These are phyloP conservation scores for Lichtheimia hyalospora DNA, from an alignment of 371 early-diverging fungal genomes.

Conservation along the genomic window DNA sequence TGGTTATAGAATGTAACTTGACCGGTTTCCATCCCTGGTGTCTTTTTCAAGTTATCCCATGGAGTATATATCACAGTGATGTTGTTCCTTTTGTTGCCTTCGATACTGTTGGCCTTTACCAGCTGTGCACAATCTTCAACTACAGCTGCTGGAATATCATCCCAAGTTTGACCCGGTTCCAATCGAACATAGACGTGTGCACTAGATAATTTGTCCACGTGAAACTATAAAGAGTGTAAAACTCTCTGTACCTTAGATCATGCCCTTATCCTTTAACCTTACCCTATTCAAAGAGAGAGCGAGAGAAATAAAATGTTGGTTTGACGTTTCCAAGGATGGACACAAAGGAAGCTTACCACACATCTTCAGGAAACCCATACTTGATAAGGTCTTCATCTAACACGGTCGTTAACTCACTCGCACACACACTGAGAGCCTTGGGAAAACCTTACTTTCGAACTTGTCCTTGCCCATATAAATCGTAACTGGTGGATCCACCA, in stretches of 20 bases:
- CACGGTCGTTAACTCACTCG: background rate
- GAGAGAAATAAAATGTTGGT: too few species aligned
- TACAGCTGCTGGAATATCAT: slow-evolving; percentile 71
- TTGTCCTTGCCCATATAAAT: slow-evolving; percentile 98
- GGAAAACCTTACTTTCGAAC: slow-evolving; percentile 74
- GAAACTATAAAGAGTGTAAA: slow-evolving; percentile 62
- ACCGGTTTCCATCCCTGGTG: slow-evolving; percentile 91
- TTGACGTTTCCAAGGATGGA: background rate
- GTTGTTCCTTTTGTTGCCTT: slow-evolving; percentile 66
- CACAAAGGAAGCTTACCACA: slow-evolving; percentile 66
- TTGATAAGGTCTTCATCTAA: slow-evolving; percentile 94
- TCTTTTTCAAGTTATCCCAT: slow-evolving; percentile 91
- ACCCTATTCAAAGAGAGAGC: too few species aligned
- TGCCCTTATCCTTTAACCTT: too few species aligned
- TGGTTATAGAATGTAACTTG: slow-evolving; percentile 91
- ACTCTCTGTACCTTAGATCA: too few species aligned
- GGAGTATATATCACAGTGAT: slow-evolving; percentile 94
- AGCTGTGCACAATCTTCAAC: slow-evolving; percentile 90
- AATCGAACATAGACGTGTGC: slow-evolving; percentile 96
- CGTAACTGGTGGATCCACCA: slow-evolving; percentile 73
- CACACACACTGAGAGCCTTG: too few species aligned
- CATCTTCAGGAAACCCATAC: slow-evolving; percentile 91
- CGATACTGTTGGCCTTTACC: slow-evolving; percentile 95
- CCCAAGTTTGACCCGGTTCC: slow-evolving; percentile 74
- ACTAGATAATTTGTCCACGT: slow-evolving; percentile 95